Evolutionary conservation across 2,329 filamentous ascomycete species (phyloP).

Genomic region (Nemania diffusa): DNA sequence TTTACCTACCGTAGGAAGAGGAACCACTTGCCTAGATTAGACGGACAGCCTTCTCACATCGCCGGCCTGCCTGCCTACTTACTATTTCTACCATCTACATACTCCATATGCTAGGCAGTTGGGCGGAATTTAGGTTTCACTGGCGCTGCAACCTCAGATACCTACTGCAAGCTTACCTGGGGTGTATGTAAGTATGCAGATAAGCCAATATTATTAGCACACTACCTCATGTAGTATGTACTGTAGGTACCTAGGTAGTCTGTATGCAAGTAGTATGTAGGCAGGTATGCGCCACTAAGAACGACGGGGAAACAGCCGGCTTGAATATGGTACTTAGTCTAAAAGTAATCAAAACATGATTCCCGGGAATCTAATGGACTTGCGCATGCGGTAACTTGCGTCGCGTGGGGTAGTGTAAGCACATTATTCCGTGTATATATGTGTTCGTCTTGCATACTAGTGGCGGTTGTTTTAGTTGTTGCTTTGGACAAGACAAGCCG

Average conservation of each 20-base stretch:
- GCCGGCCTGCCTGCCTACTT: background rate
- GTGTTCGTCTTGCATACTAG: conserved; percentile 10
- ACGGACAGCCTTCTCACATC: conserved; percentile 19
- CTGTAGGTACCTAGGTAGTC: too few species aligned
- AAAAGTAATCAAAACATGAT: background rate
- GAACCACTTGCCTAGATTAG: background rate
- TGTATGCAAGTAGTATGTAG: background rate
- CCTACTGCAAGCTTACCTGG: background rate
- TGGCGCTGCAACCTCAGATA: conserved; percentile 10
- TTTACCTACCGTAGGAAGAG: background rate
- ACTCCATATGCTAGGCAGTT: conserved; percentile 1
- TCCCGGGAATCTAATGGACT: background rate
- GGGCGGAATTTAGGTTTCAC: conserved; percentile 17
- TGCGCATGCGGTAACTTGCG: background rate
- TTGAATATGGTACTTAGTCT: background rate
- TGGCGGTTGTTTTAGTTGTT: conserved; percentile 20
- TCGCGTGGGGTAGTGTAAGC: background rate
- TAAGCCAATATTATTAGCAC: conserved; percentile 19
- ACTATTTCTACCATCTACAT: background rate
- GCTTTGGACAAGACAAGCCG: conserved; percentile 6
- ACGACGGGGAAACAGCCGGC: background rate
- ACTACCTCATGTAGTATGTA: too few species aligned
- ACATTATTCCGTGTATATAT: background rate
- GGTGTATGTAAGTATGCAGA: background rate
- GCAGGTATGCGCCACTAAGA: conserved; percentile 18